Percentiles rank a stretch among this genome's conserved stretches.
Conservation (phyloP, 176 grass and related monocot genomes). For the Leersia perrieri region DNA sequence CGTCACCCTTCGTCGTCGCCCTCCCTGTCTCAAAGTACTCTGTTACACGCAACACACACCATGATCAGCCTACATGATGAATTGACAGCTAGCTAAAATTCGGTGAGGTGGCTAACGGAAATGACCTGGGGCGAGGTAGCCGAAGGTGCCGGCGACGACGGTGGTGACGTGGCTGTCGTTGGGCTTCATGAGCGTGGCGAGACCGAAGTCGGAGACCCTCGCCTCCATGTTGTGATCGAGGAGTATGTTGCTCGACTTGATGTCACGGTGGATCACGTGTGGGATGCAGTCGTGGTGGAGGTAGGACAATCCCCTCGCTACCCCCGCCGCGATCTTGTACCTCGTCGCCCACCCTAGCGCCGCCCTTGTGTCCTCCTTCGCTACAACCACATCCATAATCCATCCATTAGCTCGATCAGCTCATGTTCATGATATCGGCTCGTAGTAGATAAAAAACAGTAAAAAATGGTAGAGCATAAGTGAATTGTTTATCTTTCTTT, state of each 20-base stretch:
- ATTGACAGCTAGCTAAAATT: neutral
- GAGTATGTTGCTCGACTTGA: conserved; percentile 91
- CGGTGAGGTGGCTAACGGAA: too few relatives aligned
- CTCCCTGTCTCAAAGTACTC: conserved; percentile 85
- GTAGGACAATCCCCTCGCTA: conserved; percentile 62
- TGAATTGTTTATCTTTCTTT: too few relatives aligned
- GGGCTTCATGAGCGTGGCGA: conserved; percentile 65
- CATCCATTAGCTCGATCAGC: too few relatives aligned
- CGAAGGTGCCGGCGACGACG: conserved; percentile 68
- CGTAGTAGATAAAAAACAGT: too few relatives aligned
- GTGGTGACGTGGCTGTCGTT: conserved; percentile 73
- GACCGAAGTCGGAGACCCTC: conserved; percentile 75
- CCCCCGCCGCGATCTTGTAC: conserved; percentile 53
- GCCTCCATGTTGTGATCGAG: conserved; percentile 76
- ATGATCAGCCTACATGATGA: neutral
- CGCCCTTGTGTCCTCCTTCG: conserved; percentile 30
- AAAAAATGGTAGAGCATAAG: too few relatives aligned
- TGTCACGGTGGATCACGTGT: conserved; percentile 76
- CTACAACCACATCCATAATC: neutral
- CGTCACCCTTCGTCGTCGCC: conserved; percentile 79
- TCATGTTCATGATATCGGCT: too few relatives aligned
- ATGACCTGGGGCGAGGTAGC: conserved; percentile 77
- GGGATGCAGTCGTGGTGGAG: conserved; percentile 84
- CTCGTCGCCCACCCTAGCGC: conserved; percentile 51
- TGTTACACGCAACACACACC: neutral